phyloP scores from a whole-genome alignment of 2,329 filamentous ascomycete genomes.

The Blastomyces parvus region DNA sequence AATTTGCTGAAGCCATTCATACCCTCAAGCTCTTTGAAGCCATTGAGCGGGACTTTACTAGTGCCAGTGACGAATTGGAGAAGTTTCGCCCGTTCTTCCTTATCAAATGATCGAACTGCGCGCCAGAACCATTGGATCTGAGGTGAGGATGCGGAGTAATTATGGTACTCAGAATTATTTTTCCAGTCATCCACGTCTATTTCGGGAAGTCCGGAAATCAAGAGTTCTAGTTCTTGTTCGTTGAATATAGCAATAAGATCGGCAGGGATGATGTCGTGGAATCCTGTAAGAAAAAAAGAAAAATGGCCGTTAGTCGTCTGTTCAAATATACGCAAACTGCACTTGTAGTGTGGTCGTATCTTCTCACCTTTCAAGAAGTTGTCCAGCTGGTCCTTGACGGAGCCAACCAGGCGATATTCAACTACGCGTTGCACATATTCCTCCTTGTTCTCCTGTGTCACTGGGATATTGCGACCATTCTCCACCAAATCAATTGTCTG shows the following conservation, averaged over 20 bases:
- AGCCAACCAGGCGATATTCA: constrained; percentile 83
- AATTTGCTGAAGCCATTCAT: constrained; percentile 98
- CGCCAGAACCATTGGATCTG: constrained; percentile 99
- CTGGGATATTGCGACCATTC: constrained; percentile 80
- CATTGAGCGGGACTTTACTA: constrained; percentile 94
- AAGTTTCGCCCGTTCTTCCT: constrained; percentile 94
- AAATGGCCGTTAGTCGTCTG: constrained; percentile 24
- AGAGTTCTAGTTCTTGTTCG: constrained; percentile 89
- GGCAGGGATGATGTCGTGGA: constrained; percentile 95
- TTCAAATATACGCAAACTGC: not conserved
- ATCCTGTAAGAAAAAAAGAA: constrained; percentile 45
- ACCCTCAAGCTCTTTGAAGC: constrained; percentile 96
- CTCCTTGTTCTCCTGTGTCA: constrained; percentile 97
- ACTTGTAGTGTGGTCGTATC: not conserved
- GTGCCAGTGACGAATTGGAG: constrained; percentile 98
- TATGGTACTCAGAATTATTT: constrained; percentile 97
- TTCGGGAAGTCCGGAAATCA: constrained; percentile 93
- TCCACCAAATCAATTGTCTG: constrained; percentile 78
- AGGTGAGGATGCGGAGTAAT: constrained; percentile 85
- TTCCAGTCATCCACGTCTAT: constrained; percentile 99
- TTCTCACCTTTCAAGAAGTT: constrained; percentile 71
- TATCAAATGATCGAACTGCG: constrained; percentile 92
- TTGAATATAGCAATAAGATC: constrained; percentile 96
- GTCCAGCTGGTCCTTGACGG: constrained; percentile 89
- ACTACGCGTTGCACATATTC: constrained; percentile 93